A percentile compares a stretch with the other conserved stretches of the same genome.
Conservation (phyloP, 75 land plant species). For the Adiantum capillusveneris region DNA sequence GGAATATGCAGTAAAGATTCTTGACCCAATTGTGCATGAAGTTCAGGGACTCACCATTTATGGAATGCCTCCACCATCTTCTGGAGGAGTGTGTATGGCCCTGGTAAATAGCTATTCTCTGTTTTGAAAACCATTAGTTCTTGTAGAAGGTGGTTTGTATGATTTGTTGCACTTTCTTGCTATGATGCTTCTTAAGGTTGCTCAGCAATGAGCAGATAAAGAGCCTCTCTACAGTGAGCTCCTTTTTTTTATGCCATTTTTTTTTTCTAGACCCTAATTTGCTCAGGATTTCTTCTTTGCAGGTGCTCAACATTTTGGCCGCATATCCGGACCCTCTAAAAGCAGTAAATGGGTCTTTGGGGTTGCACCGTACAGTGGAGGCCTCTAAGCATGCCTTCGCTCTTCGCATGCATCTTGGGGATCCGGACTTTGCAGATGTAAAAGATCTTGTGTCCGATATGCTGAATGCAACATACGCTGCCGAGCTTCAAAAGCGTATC, state of each 20-base stretch:
- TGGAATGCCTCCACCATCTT: slow-evolving; percentile 94
- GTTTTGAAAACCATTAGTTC: too few relatives aligned
- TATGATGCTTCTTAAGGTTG: too few relatives aligned
- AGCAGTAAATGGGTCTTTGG: slow-evolving; percentile 44
- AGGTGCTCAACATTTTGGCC: slow-evolving; percentile 62
- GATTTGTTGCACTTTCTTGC: too few relatives aligned
- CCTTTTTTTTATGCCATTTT: too few relatives aligned
- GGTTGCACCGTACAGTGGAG: slow-evolving; percentile 72
- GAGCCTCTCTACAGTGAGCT: too few relatives aligned
- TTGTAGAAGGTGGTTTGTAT: too few relatives aligned
- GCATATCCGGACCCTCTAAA: slow-evolving; percentile 37
- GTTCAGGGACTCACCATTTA: slow-evolving; percentile 61
- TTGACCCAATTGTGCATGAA: slow-evolving; percentile 48
- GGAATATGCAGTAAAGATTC: slow-evolving; percentile 48
- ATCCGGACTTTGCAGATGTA: slow-evolving; percentile 64
- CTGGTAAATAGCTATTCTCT: too few relatives aligned
- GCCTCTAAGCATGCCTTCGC: slow-evolving; percentile 91
- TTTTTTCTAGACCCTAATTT: too few relatives aligned
- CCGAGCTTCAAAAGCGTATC: slow-evolving; percentile 43
- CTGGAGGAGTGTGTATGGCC: slow-evolving; percentile 64
- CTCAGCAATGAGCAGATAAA: too few relatives aligned
- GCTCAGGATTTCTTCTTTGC: too few relatives aligned
- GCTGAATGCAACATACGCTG: slow-evolving; percentile 65
- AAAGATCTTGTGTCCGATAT: slow-evolving; percentile 36
- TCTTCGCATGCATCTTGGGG: slow-evolving; percentile 76